A percentile compares a stretch with the other conserved stretches of the same genome.
These are phyloP conservation scores for Citrullus amarus DNA, from an alignment of 306 rosid species.

Conservation along the genomic window DNA sequence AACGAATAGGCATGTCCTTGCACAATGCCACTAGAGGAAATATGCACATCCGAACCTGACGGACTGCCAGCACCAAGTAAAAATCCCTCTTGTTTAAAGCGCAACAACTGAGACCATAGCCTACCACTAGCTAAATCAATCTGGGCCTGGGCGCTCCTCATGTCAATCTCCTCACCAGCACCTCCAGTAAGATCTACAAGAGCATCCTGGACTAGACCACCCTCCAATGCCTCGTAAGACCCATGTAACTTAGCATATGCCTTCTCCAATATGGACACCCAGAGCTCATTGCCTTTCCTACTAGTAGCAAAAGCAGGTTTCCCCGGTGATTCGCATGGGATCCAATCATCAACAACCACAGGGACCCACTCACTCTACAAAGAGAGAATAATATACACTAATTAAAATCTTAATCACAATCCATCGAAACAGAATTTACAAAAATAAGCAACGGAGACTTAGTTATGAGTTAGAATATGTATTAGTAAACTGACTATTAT, in stretches of 20 bases:
- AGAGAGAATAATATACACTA: background rate
- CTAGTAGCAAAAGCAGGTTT: conserved; percentile 98
- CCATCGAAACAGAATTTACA: background rate
- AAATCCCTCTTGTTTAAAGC: conserved; percentile 93
- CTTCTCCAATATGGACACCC: conserved; percentile 99
- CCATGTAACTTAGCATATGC: conserved; percentile 99
- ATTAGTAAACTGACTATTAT: background rate
- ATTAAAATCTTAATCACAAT: background rate
- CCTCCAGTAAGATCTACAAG: conserved; percentile 99
- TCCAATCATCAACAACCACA: conserved; percentile 98
- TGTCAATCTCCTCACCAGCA: conserved; percentile 99
- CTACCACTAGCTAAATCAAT: conserved; percentile 99
- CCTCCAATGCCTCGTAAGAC: conserved; percentile 95
- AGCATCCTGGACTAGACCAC: conserved; percentile 99
- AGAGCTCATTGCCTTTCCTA: conserved; percentile 79
- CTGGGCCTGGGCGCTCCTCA: conserved; percentile 95
- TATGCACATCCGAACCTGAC: conserved; percentile 91
- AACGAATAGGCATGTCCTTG: conserved; percentile 98
- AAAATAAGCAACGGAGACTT: background rate
- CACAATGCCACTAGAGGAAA: conserved; percentile 97
- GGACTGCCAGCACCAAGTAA: conserved; percentile 99
- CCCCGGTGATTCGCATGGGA: conserved; percentile 92
- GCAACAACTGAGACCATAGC: conserved; percentile 94
- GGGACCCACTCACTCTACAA: conserved; percentile 97
- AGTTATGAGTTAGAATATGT: background rate